Evolutionary conservation across 2,329 filamentous ascomycete species (phyloP), one percentile per base, ranked within the genome.

Genomic region (Trichophyton simii): DNA sequence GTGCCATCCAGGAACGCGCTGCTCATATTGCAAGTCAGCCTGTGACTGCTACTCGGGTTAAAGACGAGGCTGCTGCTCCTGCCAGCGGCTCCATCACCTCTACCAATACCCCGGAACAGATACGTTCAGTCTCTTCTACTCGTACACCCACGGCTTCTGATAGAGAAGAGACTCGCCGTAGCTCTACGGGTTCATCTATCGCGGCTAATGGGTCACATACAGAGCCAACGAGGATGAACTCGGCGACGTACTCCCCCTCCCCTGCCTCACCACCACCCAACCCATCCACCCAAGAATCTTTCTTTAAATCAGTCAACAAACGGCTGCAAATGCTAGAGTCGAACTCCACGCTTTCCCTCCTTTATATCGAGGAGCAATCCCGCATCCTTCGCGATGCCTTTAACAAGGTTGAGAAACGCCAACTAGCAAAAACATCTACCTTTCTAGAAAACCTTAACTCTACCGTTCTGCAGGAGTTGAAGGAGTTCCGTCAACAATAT

Each of bases 351-450:
- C 80, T 97, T 9, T 96, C 91, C 0, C 79, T 97, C 7, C 89
- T 96, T 69, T 99, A 99, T 70, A 95, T 99, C 63, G 92, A 97
- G 75, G 91, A 96, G 63, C 94, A 97, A 72, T 96, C 92, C 3
- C 87, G 86, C 57, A 90, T 95, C 64, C 79, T 97, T 44, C 87
- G 92, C 55, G 90, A 96, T 66, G 89, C 90, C 0, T 89, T 96
- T 65, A 83, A 84, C 60, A 88, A 88, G 68, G 87, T 95, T 34
- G 92, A 97, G 73, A 91, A 91, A 68, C 86, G 87, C 60, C 94
- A 97, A 71, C 78, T 95, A 15, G 79, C 83, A n/a, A 94, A 92
- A 70, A 89, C 92, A 0, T 86, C 87, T 22, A 79, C 80, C 1
- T 96, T 96, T 69, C 80, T 97, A 13, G 84, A 90, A 63, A 84